Evolutionary conservation across 768 basidiomycete species (phyloP), one percentile per base, ranked within the genome.

Genomic region (Hericium erinaceus): DNA sequence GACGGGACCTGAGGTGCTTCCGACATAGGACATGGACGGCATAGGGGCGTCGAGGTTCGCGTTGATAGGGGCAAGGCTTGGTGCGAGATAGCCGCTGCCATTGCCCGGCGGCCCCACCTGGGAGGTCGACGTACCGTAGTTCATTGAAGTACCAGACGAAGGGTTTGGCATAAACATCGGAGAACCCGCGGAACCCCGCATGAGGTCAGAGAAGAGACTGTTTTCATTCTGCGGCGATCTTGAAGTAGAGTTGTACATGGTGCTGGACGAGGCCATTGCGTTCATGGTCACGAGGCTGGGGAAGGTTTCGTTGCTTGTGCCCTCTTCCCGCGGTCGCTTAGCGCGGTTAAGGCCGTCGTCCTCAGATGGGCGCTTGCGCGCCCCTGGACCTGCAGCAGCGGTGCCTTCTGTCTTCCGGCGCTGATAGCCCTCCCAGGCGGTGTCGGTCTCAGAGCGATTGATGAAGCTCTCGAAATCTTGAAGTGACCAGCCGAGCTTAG

Each of bases 341-440:
- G 77, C 55, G 12, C 75, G 55, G 49, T 65, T 67, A 16, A 66
- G 38, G 44, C 48, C 79, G 26, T 72, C 81, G 20, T 77, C 77
- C 15, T 85, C 83, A 0, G 79, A 70, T n/a, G 80, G 39, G 26
- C 84, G 79, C 66, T 87, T 87, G 59, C 75, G 75, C 8, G 60
- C 41, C 9, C 59, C 63, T 7, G 69, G 58, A 28, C 56, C 58
- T 13, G 64, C 64, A 37, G 67, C 57, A 10, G 64, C 64, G 15
- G 63, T 54, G 2, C 67, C 41, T 7, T 76, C 76, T 38, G 74
- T 72, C 69, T 86, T 94, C 62, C 92, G 82, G 4, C 77, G 64
- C 60, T 91, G 85, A 65, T 87, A 94, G 54, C 91, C 86, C 67
- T 95, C 93, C 79, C 88, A 92, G 39, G 92, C 93, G 1, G 92